These are phyloP conservation scores for Escovopsis sp. DNA, from an alignment of 2,329 filamentous ascomycete species.

Conservation along the genomic window DNA sequence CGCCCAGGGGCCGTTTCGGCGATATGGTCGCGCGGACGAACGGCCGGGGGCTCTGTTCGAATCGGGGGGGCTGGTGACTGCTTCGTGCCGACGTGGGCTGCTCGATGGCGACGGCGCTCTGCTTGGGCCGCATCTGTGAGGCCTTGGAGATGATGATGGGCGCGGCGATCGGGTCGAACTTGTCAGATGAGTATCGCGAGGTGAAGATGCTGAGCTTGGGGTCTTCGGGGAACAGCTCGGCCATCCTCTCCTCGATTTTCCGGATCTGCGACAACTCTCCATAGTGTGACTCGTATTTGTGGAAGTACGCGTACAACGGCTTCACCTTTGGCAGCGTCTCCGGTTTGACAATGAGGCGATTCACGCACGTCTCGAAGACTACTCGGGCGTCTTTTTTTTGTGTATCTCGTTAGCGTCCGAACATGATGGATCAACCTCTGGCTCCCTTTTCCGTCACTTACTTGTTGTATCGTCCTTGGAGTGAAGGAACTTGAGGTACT, in stretches of 20 bases:
- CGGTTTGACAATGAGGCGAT: slow-evolving; percentile 62
- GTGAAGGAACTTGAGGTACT: slow-evolving; percentile 91
- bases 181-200: slow-evolving; percentile 53
- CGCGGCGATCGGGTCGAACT: slow-evolving; percentile 71
- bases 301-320: slow-evolving; percentile 78
- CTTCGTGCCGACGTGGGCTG: slow-evolving; percentile 29
- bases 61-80: slow-evolving; percentile 25
- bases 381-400: slow-evolving; percentile 63
- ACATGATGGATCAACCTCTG: too few species aligned
- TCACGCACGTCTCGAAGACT: slow-evolving; percentile 89
- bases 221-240: slow-evolving; percentile 82
- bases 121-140: slow-evolving; percentile 58
- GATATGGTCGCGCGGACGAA: slow-evolving; percentile 35
- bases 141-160: slow-evolving; percentile 70
- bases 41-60: slow-evolving; percentile 30
- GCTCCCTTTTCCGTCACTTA: slow-evolving; percentile 32
- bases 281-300: slow-evolving; percentile 88
- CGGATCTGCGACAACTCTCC: slow-evolving; percentile 83
- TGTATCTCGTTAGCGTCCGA: neutral
- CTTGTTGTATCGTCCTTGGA: slow-evolving; percentile 86
- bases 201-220: slow-evolving; percentile 62
- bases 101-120: slow-evolving; percentile 39
- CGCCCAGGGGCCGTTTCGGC: slow-evolving; percentile 45
- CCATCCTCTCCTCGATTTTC: slow-evolving; percentile 85
- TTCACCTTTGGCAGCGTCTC: slow-evolving; percentile 64